Conservation (phyloP, 2,329 filamentous ascomycete genomes). For the Penicillium sp. region DNA sequence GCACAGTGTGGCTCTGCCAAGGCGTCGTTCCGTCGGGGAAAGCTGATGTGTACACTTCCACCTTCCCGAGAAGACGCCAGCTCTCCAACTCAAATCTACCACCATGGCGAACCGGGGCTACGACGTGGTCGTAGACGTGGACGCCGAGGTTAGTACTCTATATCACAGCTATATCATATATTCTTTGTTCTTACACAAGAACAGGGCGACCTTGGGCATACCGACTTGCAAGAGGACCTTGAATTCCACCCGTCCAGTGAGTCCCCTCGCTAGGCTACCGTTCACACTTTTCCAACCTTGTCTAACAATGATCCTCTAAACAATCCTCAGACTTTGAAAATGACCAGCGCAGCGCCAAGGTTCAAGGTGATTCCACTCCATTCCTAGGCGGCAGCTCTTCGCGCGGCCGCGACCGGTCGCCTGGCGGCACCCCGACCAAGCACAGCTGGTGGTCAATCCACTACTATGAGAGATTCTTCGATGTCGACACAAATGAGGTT, state of each 20-base stretch:
- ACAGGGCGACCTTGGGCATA: conserved; percentile 95
- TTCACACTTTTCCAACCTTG: not conserved
- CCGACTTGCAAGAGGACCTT: conserved; percentile 96
- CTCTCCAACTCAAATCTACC: conserved; percentile 28
- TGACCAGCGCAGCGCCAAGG: conserved; percentile 55
- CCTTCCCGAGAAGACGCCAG: conserved; percentile 27
- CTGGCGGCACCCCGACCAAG: conserved; percentile 62
- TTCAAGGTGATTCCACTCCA: conserved; percentile 54
- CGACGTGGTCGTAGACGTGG: conserved; percentile 96
- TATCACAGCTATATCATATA: not conserved
- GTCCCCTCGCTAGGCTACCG: conserved; percentile 23
- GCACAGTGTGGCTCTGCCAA: conserved; percentile 36
- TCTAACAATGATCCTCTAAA: not conserved
- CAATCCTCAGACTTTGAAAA: conserved; percentile 67
- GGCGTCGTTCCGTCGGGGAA: conserved; percentile 33
- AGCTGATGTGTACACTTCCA: conserved; percentile 43
- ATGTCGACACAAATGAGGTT: conserved; percentile 92
- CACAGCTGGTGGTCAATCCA: conserved; percentile 88
- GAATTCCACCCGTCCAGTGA: conserved; percentile 92
- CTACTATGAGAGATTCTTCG: conserved; percentile 98
- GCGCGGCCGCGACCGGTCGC: conserved; percentile 45
- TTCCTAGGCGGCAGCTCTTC: conserved; percentile 52
- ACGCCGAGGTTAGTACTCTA: conserved; percentile 75
- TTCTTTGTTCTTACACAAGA: conserved; percentile 18
- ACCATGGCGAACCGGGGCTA: conserved; percentile 84